Conservation (phyloP, 495 filamentous ascomycete species). For the Zalerion maritima region DNA sequence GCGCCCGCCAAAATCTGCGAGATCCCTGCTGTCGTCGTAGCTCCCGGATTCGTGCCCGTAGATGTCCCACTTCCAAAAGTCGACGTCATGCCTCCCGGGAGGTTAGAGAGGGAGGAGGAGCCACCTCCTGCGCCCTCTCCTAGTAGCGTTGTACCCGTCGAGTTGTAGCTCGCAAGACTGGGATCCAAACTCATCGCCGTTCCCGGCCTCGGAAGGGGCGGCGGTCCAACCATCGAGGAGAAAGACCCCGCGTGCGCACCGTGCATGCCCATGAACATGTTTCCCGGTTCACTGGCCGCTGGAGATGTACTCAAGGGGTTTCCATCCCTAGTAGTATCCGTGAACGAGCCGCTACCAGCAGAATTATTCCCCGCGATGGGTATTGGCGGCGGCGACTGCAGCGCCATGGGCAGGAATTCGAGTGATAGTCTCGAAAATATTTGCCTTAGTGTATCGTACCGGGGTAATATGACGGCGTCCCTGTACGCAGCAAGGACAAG, state of each 20-base stretch:
- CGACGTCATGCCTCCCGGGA: no score
- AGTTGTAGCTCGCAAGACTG: slow-evolving; percentile 55
- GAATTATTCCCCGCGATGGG: slow-evolving; percentile 30
- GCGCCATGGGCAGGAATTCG: slow-evolving; percentile 59
- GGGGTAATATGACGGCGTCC: slow-evolving; percentile 70
- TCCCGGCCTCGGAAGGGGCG: slow-evolving; percentile 36
- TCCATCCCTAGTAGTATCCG: no score
- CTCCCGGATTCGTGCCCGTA: slow-evolving; percentile 32
- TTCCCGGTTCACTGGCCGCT: no score
- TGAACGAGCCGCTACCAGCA: slow-evolving; percentile 26
- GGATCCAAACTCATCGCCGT: slow-evolving; percentile 63
- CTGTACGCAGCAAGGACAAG: slow-evolving; percentile 84
- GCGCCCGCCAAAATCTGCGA: no score
- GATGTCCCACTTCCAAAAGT: no score
- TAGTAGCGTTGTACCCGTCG: slow-evolving; percentile 55
- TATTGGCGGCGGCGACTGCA: slow-evolving; percentile 22
- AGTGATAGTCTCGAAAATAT: slow-evolving; percentile 86
- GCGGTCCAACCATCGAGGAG: no score
- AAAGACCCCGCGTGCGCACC: slow-evolving; percentile 24
- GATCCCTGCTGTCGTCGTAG: no score
- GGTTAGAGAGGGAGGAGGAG: slow-evolving; percentile 16
- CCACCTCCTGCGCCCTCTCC: slow-evolving; percentile 39
- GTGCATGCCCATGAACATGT: no score
- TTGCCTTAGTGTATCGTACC: slow-evolving; percentile 70
- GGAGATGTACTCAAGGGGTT: no score